Percentiles rank a stretch among this genome's conserved stretches.
These are phyloP conservation scores for Gnaphalium uliginosum DNA, from an alignment of 129 eudicot genomes.

Conservation along the genomic window DNA sequence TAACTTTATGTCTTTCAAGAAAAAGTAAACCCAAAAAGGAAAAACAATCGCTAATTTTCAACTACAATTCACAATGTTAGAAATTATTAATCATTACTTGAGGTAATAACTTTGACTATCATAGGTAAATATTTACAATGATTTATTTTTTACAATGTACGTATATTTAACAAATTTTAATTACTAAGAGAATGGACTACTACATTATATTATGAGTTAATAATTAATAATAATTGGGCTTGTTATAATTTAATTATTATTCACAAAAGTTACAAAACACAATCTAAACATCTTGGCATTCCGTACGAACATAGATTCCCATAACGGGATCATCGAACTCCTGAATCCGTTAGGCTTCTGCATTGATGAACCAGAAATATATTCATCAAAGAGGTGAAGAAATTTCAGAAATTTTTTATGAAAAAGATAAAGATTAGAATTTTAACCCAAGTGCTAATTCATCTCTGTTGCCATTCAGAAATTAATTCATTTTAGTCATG, in stretches of 20 bases:
- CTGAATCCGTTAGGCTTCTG: not conserved
- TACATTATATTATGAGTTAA: too few relatives aligned
- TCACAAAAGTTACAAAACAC: not conserved
- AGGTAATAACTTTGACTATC: too few relatives aligned
- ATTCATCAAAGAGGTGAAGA: not conserved
- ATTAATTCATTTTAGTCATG: not conserved
- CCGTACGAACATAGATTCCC: not conserved
- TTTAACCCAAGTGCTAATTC: not conserved
- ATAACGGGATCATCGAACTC: not conserved
- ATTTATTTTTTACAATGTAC: too few relatives aligned
- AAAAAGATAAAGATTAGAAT: not conserved
- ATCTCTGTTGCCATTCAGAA: not conserved
- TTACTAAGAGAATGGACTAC: too few relatives aligned
- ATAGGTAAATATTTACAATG: too few relatives aligned
- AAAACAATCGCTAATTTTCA: too few relatives aligned
- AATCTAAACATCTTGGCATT: not conserved
- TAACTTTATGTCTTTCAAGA: not conserved
- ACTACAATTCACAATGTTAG: too few relatives aligned
- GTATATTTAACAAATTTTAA: too few relatives aligned
- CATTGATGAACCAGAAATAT: not conserved
- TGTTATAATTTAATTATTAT: not conserved
- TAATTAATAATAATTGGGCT: too few relatives aligned
- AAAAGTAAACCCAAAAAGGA: too few relatives aligned
- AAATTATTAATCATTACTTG: too few relatives aligned
- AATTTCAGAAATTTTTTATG: not conserved